phyloP scores from a whole-genome alignment of 2,329 filamentous ascomycete species.

The Nothophaeocryptopus gaeumannii region DNA sequence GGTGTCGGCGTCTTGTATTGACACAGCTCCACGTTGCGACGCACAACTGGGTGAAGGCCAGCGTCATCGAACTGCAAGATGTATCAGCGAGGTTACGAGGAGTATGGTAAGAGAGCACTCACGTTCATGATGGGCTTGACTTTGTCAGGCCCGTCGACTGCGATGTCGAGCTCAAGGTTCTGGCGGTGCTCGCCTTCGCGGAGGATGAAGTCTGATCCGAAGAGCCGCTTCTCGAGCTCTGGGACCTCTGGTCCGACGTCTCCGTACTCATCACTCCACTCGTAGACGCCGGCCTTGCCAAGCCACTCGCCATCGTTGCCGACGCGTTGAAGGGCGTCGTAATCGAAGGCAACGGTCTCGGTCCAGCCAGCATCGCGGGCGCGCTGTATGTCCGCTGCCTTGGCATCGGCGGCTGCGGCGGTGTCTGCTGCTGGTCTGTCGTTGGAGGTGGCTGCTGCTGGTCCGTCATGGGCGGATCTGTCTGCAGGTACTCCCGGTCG shows the following conservation, averaged over 20 bases:
- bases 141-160: slow-evolving; percentile 48
- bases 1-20: slow-evolving; percentile 74
- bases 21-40: slow-evolving; percentile 71
- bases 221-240: slow-evolving; percentile 73
- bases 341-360: slow-evolving; percentile 28
- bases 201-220: slow-evolving; percentile 54
- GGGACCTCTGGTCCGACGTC: slow-evolving; percentile 73
- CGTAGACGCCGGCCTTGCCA: slow-evolving; percentile 64
- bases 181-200: slow-evolving; percentile 63
- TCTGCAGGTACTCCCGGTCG: too few species aligned
- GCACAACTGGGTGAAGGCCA: slow-evolving; percentile 79
- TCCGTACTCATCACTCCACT: slow-evolving; percentile 81
- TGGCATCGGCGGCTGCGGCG: slow-evolving; percentile 1
- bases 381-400: slow-evolving; percentile 1
- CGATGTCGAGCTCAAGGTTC: slow-evolving; percentile 54
- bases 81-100: slow-evolving; percentile 16
- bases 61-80: slow-evolving; percentile 64
- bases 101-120: slow-evolving; percentile 29
- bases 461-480: not conserved
- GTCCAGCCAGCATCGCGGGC: slow-evolving; percentile 31
- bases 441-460: not conserved
- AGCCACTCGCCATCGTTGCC: slow-evolving; percentile 44
- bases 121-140: slow-evolving; percentile 52
- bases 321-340: slow-evolving; percentile 25
- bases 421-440: not conserved